These are phyloP conservation scores for Pseudogymnoascus sp. DNA, from an alignment of 2,329 filamentous ascomycete species.

Conservation along the genomic window DNA sequence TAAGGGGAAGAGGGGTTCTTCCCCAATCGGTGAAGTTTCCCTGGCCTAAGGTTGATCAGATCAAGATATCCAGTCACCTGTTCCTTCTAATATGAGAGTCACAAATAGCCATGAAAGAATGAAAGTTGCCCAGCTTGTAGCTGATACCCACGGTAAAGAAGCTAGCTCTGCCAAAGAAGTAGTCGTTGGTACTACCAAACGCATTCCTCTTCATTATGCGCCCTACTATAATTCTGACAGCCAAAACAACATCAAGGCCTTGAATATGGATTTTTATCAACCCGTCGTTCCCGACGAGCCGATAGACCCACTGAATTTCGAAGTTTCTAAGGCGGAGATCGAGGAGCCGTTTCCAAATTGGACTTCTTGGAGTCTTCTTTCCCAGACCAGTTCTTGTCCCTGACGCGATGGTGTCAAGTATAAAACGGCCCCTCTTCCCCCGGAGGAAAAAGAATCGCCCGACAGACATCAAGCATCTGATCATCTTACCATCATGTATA, in stretches of 20 bases:
- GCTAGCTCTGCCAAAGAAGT: neutral
- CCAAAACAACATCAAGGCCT: neutral
- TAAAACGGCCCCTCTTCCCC: neutral
- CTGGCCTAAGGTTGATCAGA: neutral
- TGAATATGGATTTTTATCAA: neutral
- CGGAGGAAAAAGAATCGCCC: neutral
- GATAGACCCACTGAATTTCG: neutral
- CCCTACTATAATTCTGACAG: slow-evolving; percentile 3
- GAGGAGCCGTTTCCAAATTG: slow-evolving; percentile 1
- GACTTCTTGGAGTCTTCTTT: neutral
- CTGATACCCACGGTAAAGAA: neutral
- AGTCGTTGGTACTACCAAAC: neutral
- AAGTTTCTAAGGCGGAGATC: neutral
- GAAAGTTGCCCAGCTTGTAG: neutral
- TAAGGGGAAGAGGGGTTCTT: neutral
- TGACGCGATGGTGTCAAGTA: neutral
- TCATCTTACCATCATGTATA: slow-evolving; percentile 3
- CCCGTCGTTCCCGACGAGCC: neutral
- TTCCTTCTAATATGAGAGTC: neutral
- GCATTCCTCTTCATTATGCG: neutral
- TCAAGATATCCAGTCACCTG: neutral
- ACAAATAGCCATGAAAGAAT: neutral
- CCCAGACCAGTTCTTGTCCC: neutral
- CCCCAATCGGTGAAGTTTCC: neutral
- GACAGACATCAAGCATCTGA: slow-evolving; percentile 3